A percentile compares a stretch with the other conserved stretches of the same genome.
Conservation (phyloP, 352 stramenopile genomes). For the Pythium sp. region DNA sequence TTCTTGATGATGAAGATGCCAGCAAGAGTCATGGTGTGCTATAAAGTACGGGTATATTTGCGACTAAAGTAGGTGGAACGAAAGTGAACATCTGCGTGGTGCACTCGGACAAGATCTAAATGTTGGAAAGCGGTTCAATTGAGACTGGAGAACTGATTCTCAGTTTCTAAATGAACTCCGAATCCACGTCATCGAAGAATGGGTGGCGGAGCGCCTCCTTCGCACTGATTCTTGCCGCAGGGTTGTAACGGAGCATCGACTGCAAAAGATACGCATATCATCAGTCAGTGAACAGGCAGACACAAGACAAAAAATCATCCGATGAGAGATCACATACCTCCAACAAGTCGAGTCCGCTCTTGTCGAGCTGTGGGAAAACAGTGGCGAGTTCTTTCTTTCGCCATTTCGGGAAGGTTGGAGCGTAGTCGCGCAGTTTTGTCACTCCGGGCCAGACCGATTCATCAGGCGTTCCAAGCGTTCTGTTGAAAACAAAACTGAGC, state of each 20-base stretch:
- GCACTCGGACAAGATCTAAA: conserved; percentile 2
- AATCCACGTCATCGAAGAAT: conserved; percentile 83
- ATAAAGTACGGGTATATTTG: conserved; percentile 7
- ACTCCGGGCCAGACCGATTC: conserved; percentile 96
- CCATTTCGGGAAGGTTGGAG: conserved; percentile 95
- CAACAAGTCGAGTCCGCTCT: conserved; percentile 57
- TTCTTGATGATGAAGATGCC: not conserved
- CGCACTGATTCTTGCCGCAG: conserved; percentile 63
- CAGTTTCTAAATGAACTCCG: conserved; percentile 53
- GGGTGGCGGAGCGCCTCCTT: conserved; percentile 81
- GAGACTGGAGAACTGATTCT: not conserved
- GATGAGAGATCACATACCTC: conserved; percentile 28
- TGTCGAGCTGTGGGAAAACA: conserved; percentile 61
- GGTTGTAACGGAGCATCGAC: conserved; percentile 78
- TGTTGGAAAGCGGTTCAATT: not conserved
- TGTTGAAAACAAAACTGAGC: conserved; percentile 5
- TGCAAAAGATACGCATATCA: conserved; percentile 12
- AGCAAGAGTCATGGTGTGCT: not conserved
- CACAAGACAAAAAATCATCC: not conserved
- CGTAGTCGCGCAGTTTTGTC: conserved; percentile 95
- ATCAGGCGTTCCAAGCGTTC: conserved; percentile 94
- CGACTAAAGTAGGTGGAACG: conserved; percentile 9
- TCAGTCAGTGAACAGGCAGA: not conserved
- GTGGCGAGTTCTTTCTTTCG: conserved; percentile 77
- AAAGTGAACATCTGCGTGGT: not conserved